Evolutionary conservation across 495 filamentous ascomycete species (phyloP).

Genomic region (Pyrenula massariospora): DNA sequence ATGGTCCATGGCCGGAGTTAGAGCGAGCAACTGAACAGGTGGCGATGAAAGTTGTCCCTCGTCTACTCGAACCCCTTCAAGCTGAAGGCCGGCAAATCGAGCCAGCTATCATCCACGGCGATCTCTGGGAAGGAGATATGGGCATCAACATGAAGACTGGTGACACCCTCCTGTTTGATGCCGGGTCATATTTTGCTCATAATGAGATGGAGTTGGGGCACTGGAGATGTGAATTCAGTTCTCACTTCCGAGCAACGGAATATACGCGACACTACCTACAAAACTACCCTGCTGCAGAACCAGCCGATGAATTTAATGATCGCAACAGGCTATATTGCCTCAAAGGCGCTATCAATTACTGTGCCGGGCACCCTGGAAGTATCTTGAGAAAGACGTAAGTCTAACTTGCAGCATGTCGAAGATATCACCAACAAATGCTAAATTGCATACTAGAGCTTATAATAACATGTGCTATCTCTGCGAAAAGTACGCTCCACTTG

Average conservation of each 20-base stretch:
- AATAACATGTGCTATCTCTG: too few species aligned
- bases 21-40: slow-evolving; percentile 9
- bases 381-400: too few species aligned
- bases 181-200: slow-evolving; percentile 34
- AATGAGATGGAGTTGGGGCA: too few species aligned
- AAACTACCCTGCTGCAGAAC: too few species aligned
- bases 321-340: background rate
- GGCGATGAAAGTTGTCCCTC: slow-evolving; percentile 25
- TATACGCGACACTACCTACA: too few species aligned
- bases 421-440: too few species aligned
- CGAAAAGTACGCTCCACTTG: too few species aligned
- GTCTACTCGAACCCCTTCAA: slow-evolving; percentile 26
- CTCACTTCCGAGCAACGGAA: too few species aligned
- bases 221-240: too few species aligned
- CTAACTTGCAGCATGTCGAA: too few species aligned
- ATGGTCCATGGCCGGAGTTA: slow-evolving; percentile 18
- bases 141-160: slow-evolving; percentile 19
- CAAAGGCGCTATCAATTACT: background rate
- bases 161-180: slow-evolving; percentile 30
- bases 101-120: slow-evolving; percentile 33
- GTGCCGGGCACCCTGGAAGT: too few species aligned
- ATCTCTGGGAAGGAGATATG: slow-evolving; percentile 36
- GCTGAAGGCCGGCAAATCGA: slow-evolving; percentile 23
- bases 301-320: background rate
- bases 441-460: too few species aligned